A percentile compares a stretch with the other conserved stretches of the same genome.
phyloP scores from a whole-genome alignment of 129 eudicot species.

The Flaveria sonorensis region DNA sequence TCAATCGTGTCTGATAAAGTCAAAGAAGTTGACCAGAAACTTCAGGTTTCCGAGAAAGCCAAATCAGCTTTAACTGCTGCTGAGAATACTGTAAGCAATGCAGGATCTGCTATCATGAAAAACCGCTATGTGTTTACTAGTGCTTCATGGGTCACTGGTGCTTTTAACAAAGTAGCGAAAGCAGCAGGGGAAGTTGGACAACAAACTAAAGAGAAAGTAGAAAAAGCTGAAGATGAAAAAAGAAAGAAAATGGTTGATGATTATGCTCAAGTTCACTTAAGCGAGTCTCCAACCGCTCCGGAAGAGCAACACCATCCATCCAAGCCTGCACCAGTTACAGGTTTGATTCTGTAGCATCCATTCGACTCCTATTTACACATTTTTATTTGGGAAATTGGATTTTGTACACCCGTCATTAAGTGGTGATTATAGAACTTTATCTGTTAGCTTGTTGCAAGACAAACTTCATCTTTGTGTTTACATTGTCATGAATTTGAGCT shows the following conservation, averaged over 20 bases:
- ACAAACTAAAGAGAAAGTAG: slow-evolving; percentile 52
- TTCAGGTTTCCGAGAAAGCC: slow-evolving; percentile 56
- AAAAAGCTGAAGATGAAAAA: slow-evolving; percentile 36
- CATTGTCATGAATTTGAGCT: slow-evolving; percentile 31
- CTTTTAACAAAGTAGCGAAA: slow-evolving; percentile 52
- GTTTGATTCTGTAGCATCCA: slow-evolving; percentile 42
- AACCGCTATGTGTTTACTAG: slow-evolving; percentile 46
- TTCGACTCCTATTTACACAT: slow-evolving; percentile 9
- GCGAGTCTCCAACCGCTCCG: slow-evolving; percentile 42
- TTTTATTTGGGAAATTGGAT: slow-evolving; percentile 26
- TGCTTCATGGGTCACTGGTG: slow-evolving; percentile 52
- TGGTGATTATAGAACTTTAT: slow-evolving; percentile 44
- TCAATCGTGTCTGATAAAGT: slow-evolving; percentile 50
- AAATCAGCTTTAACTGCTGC: slow-evolving; percentile 53
- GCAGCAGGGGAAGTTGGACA: slow-evolving; percentile 58
- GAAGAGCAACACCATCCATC: slow-evolving; percentile 34
- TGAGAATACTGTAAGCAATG: slow-evolving; percentile 45
- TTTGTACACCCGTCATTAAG: slow-evolving; percentile 21
- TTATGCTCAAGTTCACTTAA: slow-evolving; percentile 38
- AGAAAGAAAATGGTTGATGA: slow-evolving; percentile 47
- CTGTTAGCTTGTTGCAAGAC: slow-evolving; percentile 28
- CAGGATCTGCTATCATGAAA: slow-evolving; percentile 58
- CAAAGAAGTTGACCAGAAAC: slow-evolving; percentile 57
- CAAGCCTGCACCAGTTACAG: slow-evolving; percentile 41
- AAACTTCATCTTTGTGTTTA: slow-evolving; percentile 20